Evolutionary conservation across 345 rosid genomes (phyloP).

Genomic region (Firmiana major): DNA sequence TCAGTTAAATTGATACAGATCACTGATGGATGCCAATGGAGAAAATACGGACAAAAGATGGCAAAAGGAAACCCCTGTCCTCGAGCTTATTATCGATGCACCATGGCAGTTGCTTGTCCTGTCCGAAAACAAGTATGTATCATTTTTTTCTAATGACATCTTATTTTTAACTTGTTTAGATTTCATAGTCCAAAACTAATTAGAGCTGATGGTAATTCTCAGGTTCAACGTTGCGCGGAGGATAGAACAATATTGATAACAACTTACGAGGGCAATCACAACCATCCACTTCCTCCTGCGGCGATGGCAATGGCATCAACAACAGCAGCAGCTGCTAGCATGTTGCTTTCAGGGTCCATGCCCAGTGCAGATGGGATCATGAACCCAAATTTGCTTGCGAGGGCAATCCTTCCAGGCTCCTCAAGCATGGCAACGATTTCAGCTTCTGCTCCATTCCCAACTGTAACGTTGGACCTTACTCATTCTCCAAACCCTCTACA

Average conservation of each 20-base stretch:
- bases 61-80: constrained; percentile 76
- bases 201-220: neutral
- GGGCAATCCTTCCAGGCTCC: constrained; percentile 85
- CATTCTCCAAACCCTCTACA: constrained; percentile 61
- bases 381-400: constrained; percentile 81
- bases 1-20: constrained; percentile 20
- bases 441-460: constrained; percentile 95
- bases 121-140: constrained; percentile 61
- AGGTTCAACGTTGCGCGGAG: constrained; percentile 98
- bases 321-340: constrained; percentile 78
- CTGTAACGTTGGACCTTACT: constrained; percentile 91
- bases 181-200: neutral
- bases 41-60: constrained; percentile 72
- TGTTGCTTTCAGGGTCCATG: constrained; percentile 92
- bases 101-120: constrained; percentile 70
- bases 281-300: constrained; percentile 88
- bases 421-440: constrained; percentile 93
- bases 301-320: constrained; percentile 98
- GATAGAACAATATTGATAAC: constrained; percentile 80
- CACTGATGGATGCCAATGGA: constrained; percentile 61
- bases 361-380: constrained; percentile 82
- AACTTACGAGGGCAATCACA: constrained; percentile 92
- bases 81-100: constrained; percentile 68
- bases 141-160: neutral
- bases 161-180: neutral